phyloP scores from a whole-genome alignment of 2,329 filamentous ascomycete species.

The Fonsecaea erecta region DNA sequence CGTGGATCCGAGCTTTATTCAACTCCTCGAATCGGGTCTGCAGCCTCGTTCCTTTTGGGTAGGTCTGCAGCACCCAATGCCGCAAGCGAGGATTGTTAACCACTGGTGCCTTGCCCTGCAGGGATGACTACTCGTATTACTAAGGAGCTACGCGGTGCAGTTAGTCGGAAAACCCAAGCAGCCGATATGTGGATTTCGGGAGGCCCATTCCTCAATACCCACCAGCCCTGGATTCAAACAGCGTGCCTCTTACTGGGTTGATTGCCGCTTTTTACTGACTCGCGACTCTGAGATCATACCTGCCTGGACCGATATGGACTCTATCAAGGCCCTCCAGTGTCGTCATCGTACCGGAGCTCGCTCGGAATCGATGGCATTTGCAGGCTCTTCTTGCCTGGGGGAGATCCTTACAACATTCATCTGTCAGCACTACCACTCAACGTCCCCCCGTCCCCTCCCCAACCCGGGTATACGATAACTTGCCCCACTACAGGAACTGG shows the following conservation, averaged over 20 bases:
- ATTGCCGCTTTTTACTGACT: background rate
- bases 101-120: background rate
- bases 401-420: constrained; percentile 10
- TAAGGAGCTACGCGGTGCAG: constrained; percentile 1
- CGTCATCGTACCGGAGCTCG: background rate
- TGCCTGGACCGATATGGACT: background rate
- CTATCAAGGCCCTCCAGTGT: background rate
- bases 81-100: background rate
- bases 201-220: background rate
- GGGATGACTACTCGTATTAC: constrained; percentile 5
- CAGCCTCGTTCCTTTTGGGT: background rate
- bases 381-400: background rate
- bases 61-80: background rate
- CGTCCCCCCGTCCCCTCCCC: background rate
- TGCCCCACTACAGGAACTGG: background rate
- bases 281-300: background rate
- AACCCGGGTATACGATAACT: background rate
- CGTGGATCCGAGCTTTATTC: background rate
- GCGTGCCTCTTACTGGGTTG: background rate
- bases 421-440: constrained; percentile 5
- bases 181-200: background rate
- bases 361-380: background rate
- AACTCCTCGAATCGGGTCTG: background rate
- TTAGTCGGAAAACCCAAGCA: background rate
- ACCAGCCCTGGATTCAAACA: background rate